Evolutionary conservation across 495 filamentous ascomycete species (phyloP).

Genomic region (Hyaloscypha finlandica): DNA sequence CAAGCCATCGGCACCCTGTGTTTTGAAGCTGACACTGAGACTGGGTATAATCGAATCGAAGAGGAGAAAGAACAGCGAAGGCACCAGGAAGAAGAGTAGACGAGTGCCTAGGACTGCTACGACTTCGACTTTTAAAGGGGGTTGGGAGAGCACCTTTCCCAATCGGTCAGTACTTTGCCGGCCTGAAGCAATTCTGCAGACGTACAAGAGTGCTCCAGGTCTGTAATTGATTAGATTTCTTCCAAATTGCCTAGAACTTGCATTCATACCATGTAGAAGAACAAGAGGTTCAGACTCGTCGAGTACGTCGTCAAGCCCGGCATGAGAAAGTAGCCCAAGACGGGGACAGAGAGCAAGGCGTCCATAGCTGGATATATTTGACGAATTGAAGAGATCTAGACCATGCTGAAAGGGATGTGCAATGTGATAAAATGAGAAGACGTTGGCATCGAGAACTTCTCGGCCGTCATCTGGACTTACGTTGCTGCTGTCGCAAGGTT

Average conservation of each 20-base stretch:
- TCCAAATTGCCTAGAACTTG: background rate
- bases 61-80: slow-evolving; percentile 70
- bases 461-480: background rate
- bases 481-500: background rate
- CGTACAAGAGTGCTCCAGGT: slow-evolving; percentile 78
- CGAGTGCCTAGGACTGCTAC: slow-evolving; percentile 67
- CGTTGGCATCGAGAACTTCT: background rate
- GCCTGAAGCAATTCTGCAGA: background rate
- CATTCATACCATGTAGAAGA: slow-evolving; percentile 68
- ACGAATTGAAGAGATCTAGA: background rate
- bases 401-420: background rate
- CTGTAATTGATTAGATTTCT: slow-evolving; percentile 29
- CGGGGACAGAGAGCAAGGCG: slow-evolving; percentile 68
- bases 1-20: slow-evolving; percentile 62
- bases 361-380: slow-evolving; percentile 46
- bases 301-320: slow-evolving; percentile 61
- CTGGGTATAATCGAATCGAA: slow-evolving; percentile 73
- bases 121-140: slow-evolving; percentile 75
- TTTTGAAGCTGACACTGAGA: slow-evolving; percentile 66
- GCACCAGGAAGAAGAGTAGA: slow-evolving; percentile 70
- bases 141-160: slow-evolving; percentile 60
- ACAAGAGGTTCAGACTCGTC: slow-evolving; percentile 80
- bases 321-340: slow-evolving; percentile 62
- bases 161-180: background rate
- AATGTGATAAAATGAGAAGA: background rate